phyloP scores from a whole-genome alignment of 2,329 filamentous ascomycete genomes.

The Arachnopeziza araneosa region DNA sequence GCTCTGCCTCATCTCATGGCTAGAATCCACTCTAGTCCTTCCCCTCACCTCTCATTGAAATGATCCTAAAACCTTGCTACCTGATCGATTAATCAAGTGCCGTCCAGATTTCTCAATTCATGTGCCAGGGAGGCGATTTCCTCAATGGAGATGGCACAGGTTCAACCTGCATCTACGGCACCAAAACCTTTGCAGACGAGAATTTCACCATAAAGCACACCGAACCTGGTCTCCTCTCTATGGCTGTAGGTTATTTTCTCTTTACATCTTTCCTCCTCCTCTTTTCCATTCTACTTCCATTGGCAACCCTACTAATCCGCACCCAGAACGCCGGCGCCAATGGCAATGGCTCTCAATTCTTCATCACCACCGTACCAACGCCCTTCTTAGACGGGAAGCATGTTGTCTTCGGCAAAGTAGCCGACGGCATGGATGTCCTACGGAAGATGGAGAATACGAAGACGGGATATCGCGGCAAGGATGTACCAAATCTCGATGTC shows the following conservation, averaged over 20 bases:
- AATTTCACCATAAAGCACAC: slow-evolving; percentile 81
- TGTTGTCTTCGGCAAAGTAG: slow-evolving; percentile 88
- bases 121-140: slow-evolving; percentile 97
- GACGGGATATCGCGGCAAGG: slow-evolving; percentile 66
- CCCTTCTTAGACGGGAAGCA: slow-evolving; percentile 90
- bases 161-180: slow-evolving; percentile 81
- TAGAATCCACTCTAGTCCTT: not conserved
- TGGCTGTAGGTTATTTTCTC: slow-evolving; percentile 64
- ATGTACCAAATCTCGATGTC: slow-evolving; percentile 81
- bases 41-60: not conserved
- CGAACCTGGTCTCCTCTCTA: slow-evolving; percentile 73
- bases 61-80: not conserved
- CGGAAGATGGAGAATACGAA: slow-evolving; percentile 88
- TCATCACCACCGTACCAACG: slow-evolving; percentile 85
- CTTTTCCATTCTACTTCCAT: not conserved
- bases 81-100: too few relatives aligned
- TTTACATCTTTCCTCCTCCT: too few relatives aligned
- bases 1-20: too few relatives aligned
- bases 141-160: slow-evolving; percentile 90
- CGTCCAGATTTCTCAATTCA: slow-evolving; percentile 82
- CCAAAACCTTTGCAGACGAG: slow-evolving; percentile 80
- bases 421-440: slow-evolving; percentile 86
- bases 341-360: slow-evolving; percentile 95
- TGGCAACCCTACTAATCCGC: not conserved
- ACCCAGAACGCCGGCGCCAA: slow-evolving; percentile 82